Evolutionary conservation across 345 rosid genomes (phyloP).

Genomic region (Rubroshorea leprosula): DNA sequence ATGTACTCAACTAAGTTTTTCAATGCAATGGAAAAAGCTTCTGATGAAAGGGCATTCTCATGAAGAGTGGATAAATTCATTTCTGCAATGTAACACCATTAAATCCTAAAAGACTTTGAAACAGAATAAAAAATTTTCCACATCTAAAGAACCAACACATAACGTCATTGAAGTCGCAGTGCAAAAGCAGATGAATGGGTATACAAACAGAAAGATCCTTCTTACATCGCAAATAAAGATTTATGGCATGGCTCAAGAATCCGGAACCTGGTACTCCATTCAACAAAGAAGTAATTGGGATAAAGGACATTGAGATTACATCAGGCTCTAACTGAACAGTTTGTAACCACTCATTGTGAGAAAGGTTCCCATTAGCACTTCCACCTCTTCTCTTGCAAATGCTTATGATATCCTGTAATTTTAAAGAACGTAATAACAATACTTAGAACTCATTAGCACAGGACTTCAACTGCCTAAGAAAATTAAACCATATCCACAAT

Average conservation of each 20-base stretch:
- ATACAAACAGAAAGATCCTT: slow-evolving; percentile 12
- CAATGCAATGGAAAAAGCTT: too few relatives aligned
- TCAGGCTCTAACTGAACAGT: slow-evolving; percentile 90
- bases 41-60: too few relatives aligned
- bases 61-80: too few relatives aligned
- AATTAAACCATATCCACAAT: not conserved
- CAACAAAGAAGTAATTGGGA: slow-evolving; percentile 85
- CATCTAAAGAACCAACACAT: too few relatives aligned
- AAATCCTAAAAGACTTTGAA: too few relatives aligned
- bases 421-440: not conserved
- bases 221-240: slow-evolving; percentile 91
- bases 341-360: slow-evolving; percentile 83
- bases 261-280: slow-evolving; percentile 94
- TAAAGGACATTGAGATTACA: slow-evolving; percentile 83
- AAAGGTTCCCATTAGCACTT: slow-evolving; percentile 45
- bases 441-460: not conserved
- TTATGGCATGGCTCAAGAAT: slow-evolving; percentile 93
- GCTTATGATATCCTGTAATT: slow-evolving; percentile 57
- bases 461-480: slow-evolving; percentile 10
- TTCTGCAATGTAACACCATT: too few relatives aligned
- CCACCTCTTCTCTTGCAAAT: slow-evolving; percentile 94
- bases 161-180: too few relatives aligned
- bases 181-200: too few relatives aligned
- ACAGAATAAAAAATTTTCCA: too few relatives aligned
- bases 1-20: too few relatives aligned